Conservation (phyloP, 176 grass and related monocot species). For the Neostapfia colusana region DNA sequence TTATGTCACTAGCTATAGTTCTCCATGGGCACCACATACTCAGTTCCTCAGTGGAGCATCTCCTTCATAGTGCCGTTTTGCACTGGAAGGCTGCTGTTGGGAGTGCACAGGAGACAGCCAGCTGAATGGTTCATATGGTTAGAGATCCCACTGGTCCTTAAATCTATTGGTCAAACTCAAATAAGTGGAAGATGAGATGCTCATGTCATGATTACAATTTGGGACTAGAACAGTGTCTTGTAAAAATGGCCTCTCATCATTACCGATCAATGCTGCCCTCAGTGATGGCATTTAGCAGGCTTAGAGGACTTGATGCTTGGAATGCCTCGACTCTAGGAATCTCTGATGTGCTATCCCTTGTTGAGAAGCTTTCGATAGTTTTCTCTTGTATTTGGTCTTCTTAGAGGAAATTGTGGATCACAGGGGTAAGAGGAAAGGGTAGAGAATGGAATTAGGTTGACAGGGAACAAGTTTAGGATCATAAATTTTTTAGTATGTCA, state of each 20-base stretch:
- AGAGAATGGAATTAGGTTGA: neutral
- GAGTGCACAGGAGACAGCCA: no score
- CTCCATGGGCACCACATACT: neutral
- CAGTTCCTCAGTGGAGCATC: neutral
- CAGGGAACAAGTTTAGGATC: neutral
- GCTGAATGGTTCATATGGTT: no score
- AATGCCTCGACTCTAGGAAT: no score
- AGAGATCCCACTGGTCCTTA: no score
- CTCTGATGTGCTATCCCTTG: neutral
- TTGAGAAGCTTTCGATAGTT: neutral
- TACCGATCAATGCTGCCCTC: neutral
- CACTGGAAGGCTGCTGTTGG: no score
- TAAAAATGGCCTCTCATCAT: constrained; percentile 12
- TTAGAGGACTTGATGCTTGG: no score
- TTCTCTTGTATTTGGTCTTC: neutral
- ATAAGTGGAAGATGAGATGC: no score
- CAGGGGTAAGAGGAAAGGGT: neutral
- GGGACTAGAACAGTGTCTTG: neutral
- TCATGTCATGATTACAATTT: no score
- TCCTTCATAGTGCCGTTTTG: no score
- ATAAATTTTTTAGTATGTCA: neutral
- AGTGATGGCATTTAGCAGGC: neutral
- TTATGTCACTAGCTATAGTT: constrained; percentile 30
- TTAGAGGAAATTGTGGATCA: neutral
- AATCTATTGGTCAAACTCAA: no score